Evolutionary conservation across 2,329 filamentous ascomycete species (phyloP), one percentile per base, ranked within the genome.

Genomic region (Leptodontidium sp.): DNA sequence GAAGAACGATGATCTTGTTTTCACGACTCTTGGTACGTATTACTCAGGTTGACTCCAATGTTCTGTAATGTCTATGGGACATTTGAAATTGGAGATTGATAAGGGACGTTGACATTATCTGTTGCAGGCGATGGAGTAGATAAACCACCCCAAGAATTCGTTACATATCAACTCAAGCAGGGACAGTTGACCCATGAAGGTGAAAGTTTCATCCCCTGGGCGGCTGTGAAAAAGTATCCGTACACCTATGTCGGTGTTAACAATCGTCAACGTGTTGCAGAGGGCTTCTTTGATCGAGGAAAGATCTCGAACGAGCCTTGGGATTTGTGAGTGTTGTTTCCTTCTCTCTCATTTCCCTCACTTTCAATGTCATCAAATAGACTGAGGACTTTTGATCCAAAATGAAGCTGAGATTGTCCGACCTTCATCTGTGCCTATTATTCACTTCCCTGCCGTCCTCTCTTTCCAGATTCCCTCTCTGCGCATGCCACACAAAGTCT

Each of bases 181-280:
- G 76, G 65, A 65, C 29, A 80, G 52, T 58, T 77, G 40, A 75
- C 77, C 17, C 32, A 66, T 1, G 68, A 75, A 26, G 70, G 68
- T 0, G 76, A 80, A 17, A 61, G 65, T 0, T 86, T 90, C 71
- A 83, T 82, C 49, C 81, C 86, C 0, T 88, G 85, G 82, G 80
- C 81, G 29, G 80, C 87, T 0, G 79, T 93, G 29, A 78, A 81
- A 32, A 83, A 82, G 24, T 93, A 90, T 73, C 87, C 88, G 0
- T 84, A 86, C 70, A 83, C 80, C 65, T 92, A 86, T 76, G 85
- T 90, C 53, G 84, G 85, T 66, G 84, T 83, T 68, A 69, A 67
- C 68, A 91, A 87, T 75, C 80, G 75, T 70, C 85, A 79, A 11
- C 40, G 61, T 59, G 65, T 67, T 15, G 47, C 26, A 47, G 47